Evolutionary conservation across 345 rosid genomes (phyloP).

Genomic region (Populus pruinosa): DNA sequence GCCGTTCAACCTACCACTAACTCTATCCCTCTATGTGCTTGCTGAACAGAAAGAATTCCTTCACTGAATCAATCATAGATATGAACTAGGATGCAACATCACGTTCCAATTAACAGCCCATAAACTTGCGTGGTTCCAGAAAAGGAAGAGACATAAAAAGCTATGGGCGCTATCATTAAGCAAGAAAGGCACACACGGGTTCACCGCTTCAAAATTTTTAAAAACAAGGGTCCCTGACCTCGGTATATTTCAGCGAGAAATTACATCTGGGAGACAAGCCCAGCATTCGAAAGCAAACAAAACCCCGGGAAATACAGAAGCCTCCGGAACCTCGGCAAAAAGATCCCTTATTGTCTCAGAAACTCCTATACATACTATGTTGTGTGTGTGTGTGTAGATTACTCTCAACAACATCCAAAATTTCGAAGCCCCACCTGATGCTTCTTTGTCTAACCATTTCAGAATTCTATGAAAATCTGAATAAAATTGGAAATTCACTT

Average conservation of each 20-base stretch:
- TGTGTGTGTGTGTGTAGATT: not conserved
- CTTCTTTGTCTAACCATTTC: constrained; percentile 14
- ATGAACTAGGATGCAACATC: not conserved
- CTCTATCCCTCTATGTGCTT: not conserved
- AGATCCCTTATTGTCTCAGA: constrained; percentile 16
- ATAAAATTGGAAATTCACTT: constrained; percentile 11
- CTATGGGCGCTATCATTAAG: not conserved
- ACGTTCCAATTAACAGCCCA: not conserved
- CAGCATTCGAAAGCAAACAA: not conserved
- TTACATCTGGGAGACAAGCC: not conserved
- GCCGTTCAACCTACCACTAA: not conserved
- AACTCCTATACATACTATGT: constrained; percentile 14
- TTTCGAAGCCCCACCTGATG: constrained; percentile 37
- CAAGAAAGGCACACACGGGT: not conserved
- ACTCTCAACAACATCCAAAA: constrained; percentile 32
- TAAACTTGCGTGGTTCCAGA: not conserved
- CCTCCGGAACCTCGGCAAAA: constrained; percentile 11
- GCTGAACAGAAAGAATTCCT: not conserved
- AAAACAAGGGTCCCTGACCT: constrained; percentile 10
- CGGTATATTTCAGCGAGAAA: not conserved
- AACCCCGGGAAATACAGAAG: constrained; percentile 5
- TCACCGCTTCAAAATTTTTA: constrained; percentile 9
- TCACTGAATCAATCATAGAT: not conserved
- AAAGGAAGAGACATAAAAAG: not conserved
- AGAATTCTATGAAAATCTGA: not conserved